Evolutionary conservation across 805 yeast genomes (phyloP).

Genomic region (Candida pseudofarinosa): DNA sequence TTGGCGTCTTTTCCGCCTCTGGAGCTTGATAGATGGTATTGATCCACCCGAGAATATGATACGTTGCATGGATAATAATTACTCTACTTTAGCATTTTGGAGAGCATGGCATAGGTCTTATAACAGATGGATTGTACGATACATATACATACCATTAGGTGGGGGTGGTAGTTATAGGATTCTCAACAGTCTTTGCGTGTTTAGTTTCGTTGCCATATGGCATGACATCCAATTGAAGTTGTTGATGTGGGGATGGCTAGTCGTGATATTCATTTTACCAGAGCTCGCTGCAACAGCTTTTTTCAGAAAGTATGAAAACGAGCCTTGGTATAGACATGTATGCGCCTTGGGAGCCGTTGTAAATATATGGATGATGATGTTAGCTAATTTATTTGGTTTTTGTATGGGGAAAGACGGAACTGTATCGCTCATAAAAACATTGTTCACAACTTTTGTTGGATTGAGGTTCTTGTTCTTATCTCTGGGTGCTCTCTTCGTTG

Average conservation of each 20-base stretch:
- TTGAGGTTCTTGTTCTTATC: conserved; percentile 58
- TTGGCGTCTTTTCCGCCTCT: conserved; percentile 91
- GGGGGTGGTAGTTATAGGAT: conserved; percentile 68
- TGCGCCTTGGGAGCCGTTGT: conserved; percentile 86
- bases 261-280: conserved; percentile 83
- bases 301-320: conserved; percentile 35
- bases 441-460: conserved; percentile 72
- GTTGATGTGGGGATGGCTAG: conserved; percentile 93
- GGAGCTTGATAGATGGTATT: conserved; percentile 89
- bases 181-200: conserved; percentile 76
- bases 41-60: conserved; percentile 99
- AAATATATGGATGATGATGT: conserved; percentile 97
- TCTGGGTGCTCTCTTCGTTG: conserved; percentile 69
- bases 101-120: conserved; percentile 97
- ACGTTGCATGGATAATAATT: conserved; percentile 91
- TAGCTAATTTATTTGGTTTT: conserved; percentile 92
- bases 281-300: conserved; percentile 63
- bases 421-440: conserved; percentile 54
- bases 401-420: conserved; percentile 91
- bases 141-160: conserved; percentile 88
- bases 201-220: conserved; percentile 96
- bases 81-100: conserved; percentile 94
- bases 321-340: conserved; percentile 72
- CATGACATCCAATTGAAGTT: conserved; percentile 90
- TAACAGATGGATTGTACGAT: conserved; percentile 85